Evolutionary conservation across 371 early-diverging fungal species (phyloP).

Genomic region (Blakeslea trispora): DNA sequence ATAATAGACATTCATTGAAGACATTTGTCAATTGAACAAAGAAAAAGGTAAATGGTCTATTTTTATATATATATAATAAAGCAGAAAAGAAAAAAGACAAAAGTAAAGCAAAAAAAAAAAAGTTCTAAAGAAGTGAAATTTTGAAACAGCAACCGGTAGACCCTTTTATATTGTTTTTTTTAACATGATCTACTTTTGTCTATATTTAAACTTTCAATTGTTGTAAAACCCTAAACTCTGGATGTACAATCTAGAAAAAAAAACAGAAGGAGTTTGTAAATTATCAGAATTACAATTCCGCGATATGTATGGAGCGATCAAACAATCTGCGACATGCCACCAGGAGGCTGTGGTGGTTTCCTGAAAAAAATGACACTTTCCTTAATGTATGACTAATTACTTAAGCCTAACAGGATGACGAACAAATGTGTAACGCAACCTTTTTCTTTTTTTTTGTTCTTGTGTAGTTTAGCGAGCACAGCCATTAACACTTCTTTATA

Average conservation of each 20-base stretch:
- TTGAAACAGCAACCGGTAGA: not conserved
- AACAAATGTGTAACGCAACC: not conserved
- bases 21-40: too few relatives aligned
- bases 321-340: not conserved
- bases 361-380: not conserved
- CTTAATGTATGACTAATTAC: slow-evolving; percentile 1
- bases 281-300: not conserved
- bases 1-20: too few relatives aligned
- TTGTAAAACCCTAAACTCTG: not conserved
- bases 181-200: not conserved
- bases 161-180: not conserved
- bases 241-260: not conserved
- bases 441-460: slow-evolving; percentile 3
- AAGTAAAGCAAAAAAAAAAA: not conserved
- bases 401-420: not conserved
- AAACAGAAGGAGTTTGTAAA: not conserved
- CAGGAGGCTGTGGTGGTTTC: not conserved
- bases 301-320: not conserved
- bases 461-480: not conserved
- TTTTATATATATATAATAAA: too few relatives aligned
- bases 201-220: not conserved
- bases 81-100: too few relatives aligned
- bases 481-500: too few relatives aligned
- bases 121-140: not conserved
- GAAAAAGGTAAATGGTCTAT: too few relatives aligned